Evolutionary conservation across 164 flowering plant genomes (phyloP).

Genomic region (Annona cherimola): DNA sequence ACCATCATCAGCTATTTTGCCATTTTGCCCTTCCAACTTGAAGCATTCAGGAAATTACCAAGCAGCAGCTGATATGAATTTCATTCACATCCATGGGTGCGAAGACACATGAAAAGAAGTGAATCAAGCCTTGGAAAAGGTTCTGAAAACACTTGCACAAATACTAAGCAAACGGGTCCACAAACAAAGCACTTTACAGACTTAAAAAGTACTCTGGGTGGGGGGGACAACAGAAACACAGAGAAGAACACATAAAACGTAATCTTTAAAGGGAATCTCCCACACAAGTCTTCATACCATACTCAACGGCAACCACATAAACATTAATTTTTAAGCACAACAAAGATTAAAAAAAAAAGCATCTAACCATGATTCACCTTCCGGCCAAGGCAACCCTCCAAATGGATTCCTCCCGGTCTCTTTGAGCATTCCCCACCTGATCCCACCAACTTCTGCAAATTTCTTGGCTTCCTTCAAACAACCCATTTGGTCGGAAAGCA

Average conservation of each 20-base stretch:
- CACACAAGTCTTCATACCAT: not conserved
- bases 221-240: not conserved
- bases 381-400: not conserved
- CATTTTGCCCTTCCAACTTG: not conserved
- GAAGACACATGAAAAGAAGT: not conserved
- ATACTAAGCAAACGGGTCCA: slow-evolving; percentile 7
- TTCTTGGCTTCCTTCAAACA: not conserved
- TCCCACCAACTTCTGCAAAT: not conserved
- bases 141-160: not conserved
- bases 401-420: not conserved
- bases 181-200: slow-evolving; percentile 7
- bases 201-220: not conserved
- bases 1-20: not conserved
- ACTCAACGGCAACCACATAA: slow-evolving; percentile 3
- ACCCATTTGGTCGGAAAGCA: slow-evolving; percentile 6
- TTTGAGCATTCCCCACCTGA: not conserved
- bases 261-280: slow-evolving; percentile 4
- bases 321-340: not conserved
- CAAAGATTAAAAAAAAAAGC: not conserved
- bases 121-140: not conserved
- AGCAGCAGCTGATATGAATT: too few relatives aligned
- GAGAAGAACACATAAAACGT: not conserved
- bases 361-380: slow-evolving; percentile 7
- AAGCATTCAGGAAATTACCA: too few relatives aligned
- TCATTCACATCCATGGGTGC: too few relatives aligned